These are phyloP conservation scores for Blastobotrys malaysiensis DNA, from an alignment of 1,139 yeast species.

Conservation along the genomic window DNA sequence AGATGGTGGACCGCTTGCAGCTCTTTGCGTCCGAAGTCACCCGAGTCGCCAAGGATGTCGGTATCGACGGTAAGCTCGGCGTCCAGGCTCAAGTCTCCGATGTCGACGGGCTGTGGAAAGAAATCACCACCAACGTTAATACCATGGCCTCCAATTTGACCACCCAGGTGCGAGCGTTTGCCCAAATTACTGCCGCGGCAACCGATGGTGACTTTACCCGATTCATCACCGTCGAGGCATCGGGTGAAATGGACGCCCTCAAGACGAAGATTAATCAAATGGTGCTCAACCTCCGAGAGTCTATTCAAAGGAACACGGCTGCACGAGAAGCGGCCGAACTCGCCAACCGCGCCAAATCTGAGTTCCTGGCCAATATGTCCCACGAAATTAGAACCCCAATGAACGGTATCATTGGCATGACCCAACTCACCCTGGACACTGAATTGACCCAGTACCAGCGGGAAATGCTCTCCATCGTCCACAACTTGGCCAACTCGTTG, in stretches of 20 bases:
- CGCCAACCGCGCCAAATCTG: conserved; percentile 87
- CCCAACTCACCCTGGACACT: conserved; percentile 80
- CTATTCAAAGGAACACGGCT: conserved; percentile 85
- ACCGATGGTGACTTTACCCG: conserved; percentile 90
- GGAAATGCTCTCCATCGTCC: conserved; percentile 83
- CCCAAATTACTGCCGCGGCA: conserved; percentile 89
- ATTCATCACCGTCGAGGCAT: conserved; percentile 84
- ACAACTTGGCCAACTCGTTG: conserved; percentile 75
- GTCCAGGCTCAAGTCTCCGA: conserved; percentile 88
- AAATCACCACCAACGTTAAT: conserved; percentile 86
- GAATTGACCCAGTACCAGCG: conserved; percentile 84
- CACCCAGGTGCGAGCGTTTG: conserved; percentile 88
- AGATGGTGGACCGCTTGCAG: conserved; percentile 88
- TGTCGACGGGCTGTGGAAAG: conserved; percentile 90
- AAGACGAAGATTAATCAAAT: conserved; percentile 87
- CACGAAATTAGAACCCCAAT: conserved; percentile 90
- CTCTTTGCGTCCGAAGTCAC: conserved; percentile 86
- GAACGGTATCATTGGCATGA: conserved; percentile 92
- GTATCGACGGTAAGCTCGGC: conserved; percentile 87
- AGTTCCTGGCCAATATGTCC: conserved; percentile 84
- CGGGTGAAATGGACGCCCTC: conserved; percentile 91
- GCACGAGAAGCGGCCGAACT: conserved; percentile 92
- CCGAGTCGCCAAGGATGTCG: conserved; percentile 86
- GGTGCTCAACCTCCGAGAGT: conserved; percentile 82
- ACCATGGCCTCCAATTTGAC: conserved; percentile 91